Conservation (phyloP, 164 flowering plant genomes). For the Magnolia kwangsiensis region DNA sequence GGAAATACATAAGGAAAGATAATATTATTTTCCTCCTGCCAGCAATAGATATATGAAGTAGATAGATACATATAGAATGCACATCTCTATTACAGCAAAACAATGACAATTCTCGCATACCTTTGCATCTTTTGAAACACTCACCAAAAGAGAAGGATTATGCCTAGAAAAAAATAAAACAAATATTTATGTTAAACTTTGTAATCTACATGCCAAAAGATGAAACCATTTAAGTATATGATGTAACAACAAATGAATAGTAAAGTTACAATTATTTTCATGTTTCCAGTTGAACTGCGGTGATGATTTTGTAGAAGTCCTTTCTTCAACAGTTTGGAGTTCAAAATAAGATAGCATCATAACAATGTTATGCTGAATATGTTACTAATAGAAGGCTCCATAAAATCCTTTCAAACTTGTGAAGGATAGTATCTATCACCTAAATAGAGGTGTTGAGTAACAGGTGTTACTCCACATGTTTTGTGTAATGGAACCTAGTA, state of each 20-base stretch:
- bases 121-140: conserved; percentile 64
- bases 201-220: not conserved
- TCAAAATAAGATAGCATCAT: not conserved
- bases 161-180: conserved; percentile 37
- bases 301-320: not conserved
- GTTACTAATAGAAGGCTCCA: not conserved
- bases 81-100: not conserved
- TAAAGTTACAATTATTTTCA: not conserved
- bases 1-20: not conserved
- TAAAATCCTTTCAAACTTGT: no score
- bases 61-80: no score
- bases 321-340: no score
- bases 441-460: no score
- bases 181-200: not conserved
- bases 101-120: conserved; percentile 21
- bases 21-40: not conserved
- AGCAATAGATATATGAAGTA: not conserved
- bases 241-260: not conserved
- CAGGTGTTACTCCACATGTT: no score
- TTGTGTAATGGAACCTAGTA: no score
- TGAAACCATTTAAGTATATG: not conserved
- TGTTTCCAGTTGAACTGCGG: not conserved
- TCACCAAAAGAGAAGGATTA: conserved; percentile 52
- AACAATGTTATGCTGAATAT: not conserved
- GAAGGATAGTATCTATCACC: no score